Evolutionary conservation across 306 rosid genomes (phyloP), one percentile per base, ranked within the genome.

Genomic region (Herpetospermum pedunculosum): DNA sequence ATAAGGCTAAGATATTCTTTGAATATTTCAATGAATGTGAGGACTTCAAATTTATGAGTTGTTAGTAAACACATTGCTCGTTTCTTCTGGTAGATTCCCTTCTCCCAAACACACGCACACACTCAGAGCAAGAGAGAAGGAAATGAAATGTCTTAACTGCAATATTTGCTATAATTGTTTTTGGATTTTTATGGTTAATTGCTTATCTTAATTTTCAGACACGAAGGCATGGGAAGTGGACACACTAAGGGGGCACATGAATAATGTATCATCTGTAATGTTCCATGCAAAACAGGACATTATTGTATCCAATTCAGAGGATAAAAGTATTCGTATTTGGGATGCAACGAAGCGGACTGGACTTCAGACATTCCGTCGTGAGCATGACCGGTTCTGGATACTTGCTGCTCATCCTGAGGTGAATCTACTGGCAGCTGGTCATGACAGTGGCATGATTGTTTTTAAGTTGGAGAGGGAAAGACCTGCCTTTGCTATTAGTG

Each of bases 221-320:
- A 92, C 98, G 3, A 90, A 92, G 82, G 98, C 98, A 59, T 90
- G 96, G 98, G 97, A 90, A 87, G 97, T 92, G 80, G 98, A 92
- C 83, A 92, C 98, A 18, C 75, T 92, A 85, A 88, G 97, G 77
- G 98, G 98, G 75, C 98, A 92, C 88, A 92, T 85, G 91, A 92
- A 92, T 82, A 92, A 92, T 76, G 98, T 92, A 71, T 92, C 98
- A 72, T 88, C 91, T 84, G 98, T 92, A 35, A 82, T 92, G 97
- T 92, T 92, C 84, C 96, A 92, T 80, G 89, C 96, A 47, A 92
- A 92, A 80, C 98, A 90, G 81, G 98, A 92, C 75, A 88, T 92
- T 68, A 90, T 92, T 76, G 97, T 92, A 48, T 92, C 98, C 53
- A 92, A 92, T 79, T 92, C 98, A 28, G 98, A 92, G 84, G 98